Evolutionary conservation across 139 green algal species (phyloP), one percentile per base, ranked within the genome.

Genomic region (Deuterostichococcus epilithicus): DNA sequence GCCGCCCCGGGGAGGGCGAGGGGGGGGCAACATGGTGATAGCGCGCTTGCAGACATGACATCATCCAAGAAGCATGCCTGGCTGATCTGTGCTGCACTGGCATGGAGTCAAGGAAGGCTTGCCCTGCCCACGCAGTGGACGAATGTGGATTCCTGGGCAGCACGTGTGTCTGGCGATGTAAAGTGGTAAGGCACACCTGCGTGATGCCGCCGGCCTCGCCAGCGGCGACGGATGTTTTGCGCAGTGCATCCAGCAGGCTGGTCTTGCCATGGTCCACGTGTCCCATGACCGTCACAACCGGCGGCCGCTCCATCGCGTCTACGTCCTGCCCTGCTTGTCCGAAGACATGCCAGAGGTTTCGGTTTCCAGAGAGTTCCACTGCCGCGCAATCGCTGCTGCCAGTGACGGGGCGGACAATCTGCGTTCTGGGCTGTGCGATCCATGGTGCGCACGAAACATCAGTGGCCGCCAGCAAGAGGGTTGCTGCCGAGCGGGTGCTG

Each of bases 231-330:
- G 83, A 86, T 1, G 85, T 95, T 15, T 82, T 86, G 3, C 96
- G 83, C 80, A 98, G 81, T 0, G 91, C 86, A 78, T 98, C 94
- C 79, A 98, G 81, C 78, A 98, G 80, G 5, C 83, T 91, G 26
- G 94, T 98, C 89, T 98, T 98, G 67, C 93, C 94, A 78, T 98
- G 94, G 80, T 98, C 94, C n/a, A 97, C 93, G 77, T 98, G 94
- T 0, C 94, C 93, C 89, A 97, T 94, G 37, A 97, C 88, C 10
- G 93, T 96, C n/a, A 97, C 83, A 3, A 97, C 90, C 4, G 93
- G 79, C 35, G 93, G 89, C 0, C 93, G 81, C 0, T 91, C 88
- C 76, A 75, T 28, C 0, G 81, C 75, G 58, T 83, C 80, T 23
- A 73, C 68, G 59, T 86, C 81, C 8, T 42, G 52, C 1, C 76